phyloP scores from a whole-genome alignment of 495 filamentous ascomycete species.

The Extremus antarcticus region DNA sequence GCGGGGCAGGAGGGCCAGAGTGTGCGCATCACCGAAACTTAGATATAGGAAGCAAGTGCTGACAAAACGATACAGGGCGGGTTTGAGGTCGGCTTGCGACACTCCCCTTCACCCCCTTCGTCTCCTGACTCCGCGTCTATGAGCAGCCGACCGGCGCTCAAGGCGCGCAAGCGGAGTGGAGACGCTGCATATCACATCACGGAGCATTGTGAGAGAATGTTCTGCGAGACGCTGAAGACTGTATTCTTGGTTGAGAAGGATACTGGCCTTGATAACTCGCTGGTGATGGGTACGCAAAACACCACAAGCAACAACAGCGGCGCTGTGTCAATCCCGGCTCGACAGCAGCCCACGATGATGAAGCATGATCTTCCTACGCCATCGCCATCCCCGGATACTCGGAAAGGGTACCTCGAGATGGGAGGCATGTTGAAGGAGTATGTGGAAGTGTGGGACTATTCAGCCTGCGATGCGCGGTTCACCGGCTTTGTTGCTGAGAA shows the following conservation, averaged over 20 bases:
- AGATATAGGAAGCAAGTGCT: background rate
- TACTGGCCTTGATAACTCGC: slow-evolving; percentile 50
- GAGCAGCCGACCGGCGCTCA: slow-evolving; percentile 24
- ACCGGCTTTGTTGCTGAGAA: slow-evolving; percentile 64
- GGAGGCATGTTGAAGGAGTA: slow-evolving; percentile 37
- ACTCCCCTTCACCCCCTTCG: slow-evolving; percentile 58
- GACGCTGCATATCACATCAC: slow-evolving; percentile 78
- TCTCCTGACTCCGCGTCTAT: slow-evolving; percentile 35
- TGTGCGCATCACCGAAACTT: background rate
- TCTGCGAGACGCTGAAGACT: slow-evolving; percentile 84
- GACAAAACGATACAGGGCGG: slow-evolving; percentile 2
- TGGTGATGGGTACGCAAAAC: slow-evolving; percentile 52
- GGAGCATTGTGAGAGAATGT: slow-evolving; percentile 99
- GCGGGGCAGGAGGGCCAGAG: slow-evolving; percentile 49
- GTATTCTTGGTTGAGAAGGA: slow-evolving; percentile 95
- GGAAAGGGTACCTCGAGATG: slow-evolving; percentile 19
- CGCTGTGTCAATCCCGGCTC: slow-evolving; percentile 2
- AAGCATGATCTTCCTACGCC: slow-evolving; percentile 14
- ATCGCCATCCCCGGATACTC: slow-evolving; percentile 19
- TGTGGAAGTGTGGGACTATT: slow-evolving; percentile 87
- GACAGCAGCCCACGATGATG: background rate
- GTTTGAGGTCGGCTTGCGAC: slow-evolving; percentile 64
- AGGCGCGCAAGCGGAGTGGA: slow-evolving; percentile 58
- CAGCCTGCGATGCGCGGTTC: slow-evolving; percentile 67
- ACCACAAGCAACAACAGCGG: background rate